Evolutionary conservation across 2,329 filamentous ascomycete species (phyloP).

Genomic region (Aspergillus udagawae): DNA sequence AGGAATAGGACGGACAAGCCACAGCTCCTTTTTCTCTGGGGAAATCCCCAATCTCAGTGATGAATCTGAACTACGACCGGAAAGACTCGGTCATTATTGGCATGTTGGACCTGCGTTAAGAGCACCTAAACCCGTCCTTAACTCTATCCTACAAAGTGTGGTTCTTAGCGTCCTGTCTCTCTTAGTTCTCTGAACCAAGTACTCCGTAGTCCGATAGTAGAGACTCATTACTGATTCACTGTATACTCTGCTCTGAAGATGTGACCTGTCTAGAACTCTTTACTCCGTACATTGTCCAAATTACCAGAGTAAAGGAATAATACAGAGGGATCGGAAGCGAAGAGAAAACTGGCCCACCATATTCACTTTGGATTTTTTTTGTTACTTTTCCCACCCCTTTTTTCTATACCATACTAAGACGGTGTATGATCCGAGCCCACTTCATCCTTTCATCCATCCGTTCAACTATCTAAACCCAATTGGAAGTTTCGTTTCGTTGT

Average conservation of each 20-base stretch:
- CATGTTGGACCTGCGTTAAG: not conserved
- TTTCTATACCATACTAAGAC: not conserved
- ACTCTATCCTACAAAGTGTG: not conserved
- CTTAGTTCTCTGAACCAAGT: not conserved
- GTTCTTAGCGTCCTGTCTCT: not conserved
- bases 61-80: not conserved
- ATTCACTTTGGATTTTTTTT: not conserved
- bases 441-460: slow-evolving; percentile 6
- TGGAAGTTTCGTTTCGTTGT: not conserved
- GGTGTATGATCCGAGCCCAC: not conserved
- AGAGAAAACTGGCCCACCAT: not conserved
- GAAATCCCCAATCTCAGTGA: not conserved
- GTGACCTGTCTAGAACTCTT: not conserved
- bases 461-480: not conserved
- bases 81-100: not conserved
- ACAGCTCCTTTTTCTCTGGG: not conserved
- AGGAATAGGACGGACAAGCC: not conserved
- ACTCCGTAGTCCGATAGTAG: too few relatives aligned
- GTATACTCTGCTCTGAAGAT: not conserved
- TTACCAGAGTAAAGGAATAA: not conserved
- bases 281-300: not conserved
- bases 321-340: not conserved
- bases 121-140: not conserved
- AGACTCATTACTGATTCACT: not conserved
- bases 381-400: not conserved